Evolutionary conservation across 2,329 filamentous ascomycete species (phyloP).

Genomic region (Paramyrothecium roridum): DNA sequence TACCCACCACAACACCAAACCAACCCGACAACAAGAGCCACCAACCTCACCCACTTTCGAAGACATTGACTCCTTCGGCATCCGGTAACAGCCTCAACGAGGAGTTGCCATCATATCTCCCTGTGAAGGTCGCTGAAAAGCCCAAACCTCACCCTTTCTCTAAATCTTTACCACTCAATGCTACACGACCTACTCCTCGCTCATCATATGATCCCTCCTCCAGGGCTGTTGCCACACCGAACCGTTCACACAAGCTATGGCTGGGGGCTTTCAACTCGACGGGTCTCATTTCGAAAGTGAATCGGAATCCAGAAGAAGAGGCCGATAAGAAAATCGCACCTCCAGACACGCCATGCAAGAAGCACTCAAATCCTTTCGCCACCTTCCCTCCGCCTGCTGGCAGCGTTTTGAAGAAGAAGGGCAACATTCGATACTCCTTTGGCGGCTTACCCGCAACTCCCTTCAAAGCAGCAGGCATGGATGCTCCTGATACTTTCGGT

Average conservation of each 20-base stretch:
- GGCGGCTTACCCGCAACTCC: conserved; percentile 73
- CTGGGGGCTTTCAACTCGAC: conserved; percentile 91
- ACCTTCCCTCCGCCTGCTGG: conserved; percentile 60
- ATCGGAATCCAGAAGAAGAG: conserved; percentile 73
- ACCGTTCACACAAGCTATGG: conserved; percentile 55
- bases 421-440: conserved; percentile 67
- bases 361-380: conserved; percentile 67
- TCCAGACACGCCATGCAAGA: conserved; percentile 96
- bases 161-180: conserved; percentile 33
- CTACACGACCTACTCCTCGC: conserved; percentile 29
- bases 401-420: conserved; percentile 60
- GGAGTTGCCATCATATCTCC: conserved; percentile 48
- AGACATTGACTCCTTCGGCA: conserved; percentile 82
- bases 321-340: conserved; percentile 62
- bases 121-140: conserved; percentile 21
- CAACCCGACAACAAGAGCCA: conserved; percentile 36
- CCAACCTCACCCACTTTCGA: conserved; percentile 78
- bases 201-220: conserved; percentile 21
- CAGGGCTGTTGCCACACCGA: conserved; percentile 43
- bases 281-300: conserved; percentile 91
- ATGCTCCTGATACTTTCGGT: conserved; percentile 45
- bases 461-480: conserved; percentile 59
- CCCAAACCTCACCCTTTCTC: conserved; percentile 32
- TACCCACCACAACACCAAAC: conserved; percentile 49
- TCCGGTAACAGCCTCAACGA: conserved; percentile 75